Conservation (phyloP, 1,284 basidiomycete genomes). For the Earliella scabrosa region DNA sequence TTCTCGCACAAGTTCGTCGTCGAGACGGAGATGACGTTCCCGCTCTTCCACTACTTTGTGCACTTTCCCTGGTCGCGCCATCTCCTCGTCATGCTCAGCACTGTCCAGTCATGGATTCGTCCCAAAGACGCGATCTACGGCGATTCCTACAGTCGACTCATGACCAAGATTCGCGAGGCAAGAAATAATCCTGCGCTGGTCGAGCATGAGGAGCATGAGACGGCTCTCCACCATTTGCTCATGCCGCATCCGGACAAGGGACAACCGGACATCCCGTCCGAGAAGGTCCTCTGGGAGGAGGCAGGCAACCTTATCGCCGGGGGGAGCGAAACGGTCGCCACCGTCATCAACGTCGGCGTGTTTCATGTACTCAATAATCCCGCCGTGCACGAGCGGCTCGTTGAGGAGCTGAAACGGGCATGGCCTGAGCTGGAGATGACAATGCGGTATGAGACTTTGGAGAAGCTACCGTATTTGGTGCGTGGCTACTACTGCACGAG, state of each 20-base stretch:
- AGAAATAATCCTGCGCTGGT: background rate
- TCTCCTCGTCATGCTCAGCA: background rate
- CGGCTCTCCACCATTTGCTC: background rate
- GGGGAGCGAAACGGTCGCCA: background rate
- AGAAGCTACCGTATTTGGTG: constrained; percentile 2
- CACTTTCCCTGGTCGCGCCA: background rate
- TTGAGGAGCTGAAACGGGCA: background rate
- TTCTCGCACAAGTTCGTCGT: background rate
- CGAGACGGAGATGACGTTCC: background rate
- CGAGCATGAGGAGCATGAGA: background rate
- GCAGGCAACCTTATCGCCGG: background rate
- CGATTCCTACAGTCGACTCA: background rate
- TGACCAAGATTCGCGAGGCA: background rate
- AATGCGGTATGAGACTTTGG: background rate
- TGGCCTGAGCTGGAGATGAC: background rate
- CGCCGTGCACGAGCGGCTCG: background rate
- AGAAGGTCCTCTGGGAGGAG: background rate
- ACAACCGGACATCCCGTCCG: background rate
- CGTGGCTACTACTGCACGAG: background rate
- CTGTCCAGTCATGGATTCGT: background rate
- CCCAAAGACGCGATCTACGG: background rate
- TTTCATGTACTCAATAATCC: background rate
- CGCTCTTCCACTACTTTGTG: background rate
- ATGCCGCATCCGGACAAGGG: constrained; percentile 2
- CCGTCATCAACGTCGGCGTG: background rate